Evolutionary conservation across 257 asterid species (phyloP), one percentile per base, ranked within the genome.

Genomic region (Solanum virginianum): DNA sequence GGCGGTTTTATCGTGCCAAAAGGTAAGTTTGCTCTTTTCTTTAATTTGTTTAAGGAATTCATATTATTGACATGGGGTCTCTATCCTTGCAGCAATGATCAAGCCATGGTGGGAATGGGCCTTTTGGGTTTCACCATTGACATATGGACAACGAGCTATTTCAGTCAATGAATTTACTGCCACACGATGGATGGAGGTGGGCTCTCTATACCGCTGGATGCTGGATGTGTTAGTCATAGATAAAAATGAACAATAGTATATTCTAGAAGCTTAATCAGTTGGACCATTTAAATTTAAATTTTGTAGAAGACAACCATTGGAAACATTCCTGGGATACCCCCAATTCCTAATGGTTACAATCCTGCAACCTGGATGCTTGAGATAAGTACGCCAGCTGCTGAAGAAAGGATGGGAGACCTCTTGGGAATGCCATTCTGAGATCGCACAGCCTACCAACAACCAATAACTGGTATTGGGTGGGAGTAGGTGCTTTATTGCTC

Each of bases 321-420:
- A 86, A 92, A 92, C 69, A 69, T 74, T 55, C 86, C 83, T 59
- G 97, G 97, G 87, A 90, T 91, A 86, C 88, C 94, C 36, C 92
- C 88, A 29, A 94, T 95, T 81, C 84, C 92, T 68, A 89, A 86
- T 84, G 95, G 94, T 83, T 93, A 95, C 85, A 95, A 95, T 88
- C 99, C 98, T 4, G 99, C 99, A 32, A 95, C 97, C 82, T 95
- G 98, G 99, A 94, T 95, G 98, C 96, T 94, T 83, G 99, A 95
- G 90, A 87, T 95, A 85, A 94, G 91, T 88, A 91, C 97, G 13
- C 89, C 93, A 55, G 91, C 94, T 81, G 92, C 94, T 77, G 97
- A 95, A 89, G 93, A 90, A 85, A 91, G 87, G 87, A 90, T 90
- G 45, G 88, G 88, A 65, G 85, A 57, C 83, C 90, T 81, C 91